These are phyloP conservation scores for Tetrahymena borealis DNA, from an alignment of 73 alveolate species.

Conservation along the genomic window DNA sequence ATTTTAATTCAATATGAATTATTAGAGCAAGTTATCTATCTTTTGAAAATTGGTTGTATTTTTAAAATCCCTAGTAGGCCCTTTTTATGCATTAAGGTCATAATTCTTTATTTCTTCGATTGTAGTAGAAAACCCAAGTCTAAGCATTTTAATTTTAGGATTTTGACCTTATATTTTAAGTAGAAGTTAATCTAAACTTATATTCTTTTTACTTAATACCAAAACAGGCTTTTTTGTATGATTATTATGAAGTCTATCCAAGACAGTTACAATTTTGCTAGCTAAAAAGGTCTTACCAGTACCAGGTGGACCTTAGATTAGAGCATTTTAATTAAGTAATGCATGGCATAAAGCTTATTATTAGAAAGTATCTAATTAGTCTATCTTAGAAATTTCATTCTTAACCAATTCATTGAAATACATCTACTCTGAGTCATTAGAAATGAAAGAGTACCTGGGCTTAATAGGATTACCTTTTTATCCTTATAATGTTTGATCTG, in stretches of 20 bases:
- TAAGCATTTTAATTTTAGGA: slow-evolving; percentile 11
- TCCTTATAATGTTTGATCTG: not conserved
- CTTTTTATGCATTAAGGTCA: not conserved
- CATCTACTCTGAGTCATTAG: too few species aligned
- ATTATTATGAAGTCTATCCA: not conserved
- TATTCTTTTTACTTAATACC: slow-evolving; percentile 17
- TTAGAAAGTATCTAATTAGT: not conserved
- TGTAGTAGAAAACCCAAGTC: slow-evolving; percentile 77
- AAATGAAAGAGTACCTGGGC: not conserved
- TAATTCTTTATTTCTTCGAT: slow-evolving; percentile 17
- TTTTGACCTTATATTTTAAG: not conserved
- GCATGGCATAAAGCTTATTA: not conserved
- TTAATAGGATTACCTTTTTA: not conserved
- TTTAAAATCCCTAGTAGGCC: too few species aligned
- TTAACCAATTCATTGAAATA: not conserved
- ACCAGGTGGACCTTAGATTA: slow-evolving; percentile 94
- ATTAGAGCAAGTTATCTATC: too few species aligned
- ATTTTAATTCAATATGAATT: too few species aligned
- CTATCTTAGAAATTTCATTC: not conserved
- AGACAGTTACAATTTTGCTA: slow-evolving; percentile 46
- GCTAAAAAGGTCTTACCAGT: slow-evolving; percentile 90
- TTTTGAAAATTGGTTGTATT: too few species aligned
- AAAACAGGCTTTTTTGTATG: slow-evolving; percentile 7
- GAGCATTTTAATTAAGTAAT: slow-evolving; percentile 15
- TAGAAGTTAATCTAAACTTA: slow-evolving; percentile 25